These are phyloP conservation scores for Extremus antarcticus DNA, from an alignment of 495 filamentous ascomycete species.

Conservation along the genomic window DNA sequence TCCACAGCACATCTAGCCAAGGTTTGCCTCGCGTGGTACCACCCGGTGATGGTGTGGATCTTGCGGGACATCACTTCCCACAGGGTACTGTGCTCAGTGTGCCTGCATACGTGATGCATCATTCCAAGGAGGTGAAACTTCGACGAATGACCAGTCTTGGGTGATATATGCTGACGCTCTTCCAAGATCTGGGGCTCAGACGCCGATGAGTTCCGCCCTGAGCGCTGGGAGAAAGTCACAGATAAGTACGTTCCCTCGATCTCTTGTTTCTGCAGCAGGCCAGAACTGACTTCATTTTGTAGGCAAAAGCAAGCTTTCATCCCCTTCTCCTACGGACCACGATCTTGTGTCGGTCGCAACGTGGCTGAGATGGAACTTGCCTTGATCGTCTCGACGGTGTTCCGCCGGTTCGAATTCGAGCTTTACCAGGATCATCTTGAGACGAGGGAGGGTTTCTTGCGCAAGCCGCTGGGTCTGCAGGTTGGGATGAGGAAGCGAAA, in stretches of 20 bases:
- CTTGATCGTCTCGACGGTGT: constrained; percentile 67
- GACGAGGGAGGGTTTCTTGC: constrained; percentile 78
- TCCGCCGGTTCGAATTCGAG: constrained; percentile 63
- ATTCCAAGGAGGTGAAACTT: constrained; percentile 40
- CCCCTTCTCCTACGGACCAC: constrained; percentile 72
- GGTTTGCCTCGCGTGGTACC: constrained; percentile 79
- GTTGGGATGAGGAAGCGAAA: constrained; percentile 55
- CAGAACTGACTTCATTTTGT: constrained; percentile 37
- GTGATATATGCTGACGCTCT: background rate
- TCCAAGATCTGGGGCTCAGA: constrained; percentile 65
- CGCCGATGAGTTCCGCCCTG: constrained; percentile 65
- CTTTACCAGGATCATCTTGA: constrained; percentile 61
- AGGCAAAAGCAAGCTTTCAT: constrained; percentile 71
- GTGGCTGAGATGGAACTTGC: constrained; percentile 91
- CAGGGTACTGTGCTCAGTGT: constrained; percentile 70
- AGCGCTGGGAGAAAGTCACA: constrained; percentile 53
- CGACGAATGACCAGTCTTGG: background rate
- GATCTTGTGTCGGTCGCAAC: constrained; percentile 74
- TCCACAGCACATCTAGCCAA: constrained; percentile 80
- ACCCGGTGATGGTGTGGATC: constrained; percentile 41
- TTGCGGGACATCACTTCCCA: constrained; percentile 54
- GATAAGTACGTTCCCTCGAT: constrained; percentile 21
- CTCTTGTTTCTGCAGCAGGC: constrained; percentile 2
- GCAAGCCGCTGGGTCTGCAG: constrained; percentile 68
- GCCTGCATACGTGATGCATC: constrained; percentile 81